Conservation (phyloP, 1,139 yeast species). For the Meyerozyma smithsonii region DNA sequence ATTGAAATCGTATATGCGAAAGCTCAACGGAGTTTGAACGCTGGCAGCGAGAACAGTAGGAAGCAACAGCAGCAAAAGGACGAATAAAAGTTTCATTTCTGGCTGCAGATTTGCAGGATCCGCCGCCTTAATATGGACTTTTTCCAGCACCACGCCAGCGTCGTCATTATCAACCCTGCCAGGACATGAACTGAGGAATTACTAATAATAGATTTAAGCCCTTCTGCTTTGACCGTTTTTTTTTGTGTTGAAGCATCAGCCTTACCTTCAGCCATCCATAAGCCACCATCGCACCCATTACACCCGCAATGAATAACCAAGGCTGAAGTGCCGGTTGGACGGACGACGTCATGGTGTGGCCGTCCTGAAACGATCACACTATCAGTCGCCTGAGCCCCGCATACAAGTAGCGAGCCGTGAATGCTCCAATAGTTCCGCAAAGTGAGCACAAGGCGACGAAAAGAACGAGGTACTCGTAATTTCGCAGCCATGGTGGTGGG, state of each 20-base stretch:
- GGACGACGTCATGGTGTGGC: too few species aligned
- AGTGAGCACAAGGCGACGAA: slow-evolving; percentile 23
- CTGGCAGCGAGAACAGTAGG: not conserved
- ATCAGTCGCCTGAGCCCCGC: slow-evolving; percentile 17
- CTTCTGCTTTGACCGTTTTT: too few species aligned
- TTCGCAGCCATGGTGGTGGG: slow-evolving; percentile 11
- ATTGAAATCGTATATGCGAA: slow-evolving; percentile 1
- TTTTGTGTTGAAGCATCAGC: too few species aligned
- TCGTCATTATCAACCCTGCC: too few species aligned
- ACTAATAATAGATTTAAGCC: too few species aligned
- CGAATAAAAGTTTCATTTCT: not conserved
- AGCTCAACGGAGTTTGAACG: not conserved
- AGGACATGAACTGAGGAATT: too few species aligned
- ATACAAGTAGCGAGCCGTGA: slow-evolving; percentile 21
- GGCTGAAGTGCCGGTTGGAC: too few species aligned
- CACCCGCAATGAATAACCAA: not conserved
- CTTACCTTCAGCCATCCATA: too few species aligned
- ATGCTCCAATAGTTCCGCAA: slow-evolving; percentile 23
- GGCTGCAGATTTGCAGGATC: too few species aligned
- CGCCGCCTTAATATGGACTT: too few species aligned
- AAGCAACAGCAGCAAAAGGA: not conserved
- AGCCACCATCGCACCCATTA: slow-evolving; percentile 1
- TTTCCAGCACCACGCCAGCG: too few species aligned
- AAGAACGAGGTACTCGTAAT: slow-evolving; percentile 25
- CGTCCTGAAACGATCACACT: too few species aligned